Percentiles rank a stretch among this genome's conserved stretches.
These are phyloP conservation scores for Kurtzmaniella quercitrusa DNA, from an alignment of 1,139 yeast genomes.

Conservation along the genomic window DNA sequence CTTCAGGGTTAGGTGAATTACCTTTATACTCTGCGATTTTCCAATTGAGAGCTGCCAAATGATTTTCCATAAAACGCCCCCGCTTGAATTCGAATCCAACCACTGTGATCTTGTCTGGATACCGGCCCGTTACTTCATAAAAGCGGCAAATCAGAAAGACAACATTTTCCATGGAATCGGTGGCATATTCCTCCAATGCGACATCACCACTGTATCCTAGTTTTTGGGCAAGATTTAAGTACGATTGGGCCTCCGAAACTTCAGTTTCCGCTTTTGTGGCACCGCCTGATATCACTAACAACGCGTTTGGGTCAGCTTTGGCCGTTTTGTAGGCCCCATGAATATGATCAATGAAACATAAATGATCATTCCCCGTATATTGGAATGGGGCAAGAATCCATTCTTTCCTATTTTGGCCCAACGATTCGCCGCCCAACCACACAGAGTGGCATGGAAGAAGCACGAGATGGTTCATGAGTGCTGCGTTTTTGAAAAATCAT, in stretches of 20 bases:
- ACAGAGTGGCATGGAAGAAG: slow-evolving; percentile 69
- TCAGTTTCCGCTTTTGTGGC: slow-evolving; percentile 55
- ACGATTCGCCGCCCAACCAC: slow-evolving; percentile 41
- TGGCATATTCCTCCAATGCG: slow-evolving; percentile 63
- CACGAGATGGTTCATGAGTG: slow-evolving; percentile 26
- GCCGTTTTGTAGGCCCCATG: slow-evolving; percentile 30
- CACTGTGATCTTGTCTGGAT: slow-evolving; percentile 53
- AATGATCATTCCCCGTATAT: slow-evolving; percentile 62
- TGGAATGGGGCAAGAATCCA: slow-evolving; percentile 72
- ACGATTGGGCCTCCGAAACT: slow-evolving; percentile 60
- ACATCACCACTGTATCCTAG: slow-evolving; percentile 17
- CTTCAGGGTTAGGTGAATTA: slow-evolving; percentile 53
- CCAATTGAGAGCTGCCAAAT: slow-evolving; percentile 45
- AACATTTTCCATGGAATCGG: slow-evolving; percentile 80
- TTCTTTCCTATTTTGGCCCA: slow-evolving; percentile 42
- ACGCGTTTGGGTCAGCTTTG: slow-evolving; percentile 21
- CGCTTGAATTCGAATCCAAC: slow-evolving; percentile 76
- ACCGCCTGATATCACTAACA: slow-evolving; percentile 66
- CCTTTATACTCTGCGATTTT: slow-evolving; percentile 49
- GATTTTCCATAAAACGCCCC: slow-evolving; percentile 52
- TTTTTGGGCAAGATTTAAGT: slow-evolving; percentile 34
- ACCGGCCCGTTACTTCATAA: slow-evolving; percentile 40
- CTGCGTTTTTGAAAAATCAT: background rate
- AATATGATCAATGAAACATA: slow-evolving; percentile 65
- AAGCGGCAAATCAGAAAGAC: slow-evolving; percentile 59